Evolutionary conservation across 768 basidiomycete genomes (phyloP).

Genomic region (Hebeloma cylindrosporum): DNA sequence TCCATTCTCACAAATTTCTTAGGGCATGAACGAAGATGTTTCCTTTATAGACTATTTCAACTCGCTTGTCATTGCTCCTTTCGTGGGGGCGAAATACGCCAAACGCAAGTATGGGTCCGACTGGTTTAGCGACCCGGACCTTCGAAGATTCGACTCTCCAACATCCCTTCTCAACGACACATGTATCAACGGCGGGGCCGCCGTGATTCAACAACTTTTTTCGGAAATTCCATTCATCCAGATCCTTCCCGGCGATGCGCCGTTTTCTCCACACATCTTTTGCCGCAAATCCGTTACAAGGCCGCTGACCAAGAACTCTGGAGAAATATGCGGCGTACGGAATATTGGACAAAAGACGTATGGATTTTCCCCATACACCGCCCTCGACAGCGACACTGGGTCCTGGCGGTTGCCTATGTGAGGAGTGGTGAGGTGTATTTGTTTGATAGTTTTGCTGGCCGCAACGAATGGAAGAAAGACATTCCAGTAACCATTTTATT

Average conservation of each 20-base stretch:
- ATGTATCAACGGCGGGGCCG: conserved; percentile 27
- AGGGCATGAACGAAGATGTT: too few species aligned
- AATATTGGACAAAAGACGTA: conserved; percentile 29
- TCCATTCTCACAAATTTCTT: too few species aligned
- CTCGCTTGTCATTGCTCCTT: too few species aligned
- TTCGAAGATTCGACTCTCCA: conserved; percentile 3
- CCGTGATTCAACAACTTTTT: conserved; percentile 14
- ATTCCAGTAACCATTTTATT: conserved; percentile 2
- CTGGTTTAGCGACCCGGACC: conserved; percentile 6
- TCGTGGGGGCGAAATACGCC: not conserved
- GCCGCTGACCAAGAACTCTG: conserved; percentile 22
- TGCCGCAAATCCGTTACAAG: conserved; percentile 17
- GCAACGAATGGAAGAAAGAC: conserved; percentile 8
- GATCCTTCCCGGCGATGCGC: conserved; percentile 7
- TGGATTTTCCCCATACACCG: conserved; percentile 42
- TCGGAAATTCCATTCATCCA: not conserved
- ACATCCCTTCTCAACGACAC: conserved; percentile 20
- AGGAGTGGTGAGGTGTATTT: conserved; percentile 17
- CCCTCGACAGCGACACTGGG: conserved; percentile 26
- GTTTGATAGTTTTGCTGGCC: conserved; percentile 32
- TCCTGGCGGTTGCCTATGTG: conserved; percentile 26
- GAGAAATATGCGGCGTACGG: conserved; percentile 5
- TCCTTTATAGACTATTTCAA: too few species aligned
- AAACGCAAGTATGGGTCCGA: not conserved
- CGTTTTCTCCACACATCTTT: conserved; percentile 19